phyloP scores from a whole-genome alignment of 2,329 filamentous ascomycete species.

The Colletotrichum abscissum region DNA sequence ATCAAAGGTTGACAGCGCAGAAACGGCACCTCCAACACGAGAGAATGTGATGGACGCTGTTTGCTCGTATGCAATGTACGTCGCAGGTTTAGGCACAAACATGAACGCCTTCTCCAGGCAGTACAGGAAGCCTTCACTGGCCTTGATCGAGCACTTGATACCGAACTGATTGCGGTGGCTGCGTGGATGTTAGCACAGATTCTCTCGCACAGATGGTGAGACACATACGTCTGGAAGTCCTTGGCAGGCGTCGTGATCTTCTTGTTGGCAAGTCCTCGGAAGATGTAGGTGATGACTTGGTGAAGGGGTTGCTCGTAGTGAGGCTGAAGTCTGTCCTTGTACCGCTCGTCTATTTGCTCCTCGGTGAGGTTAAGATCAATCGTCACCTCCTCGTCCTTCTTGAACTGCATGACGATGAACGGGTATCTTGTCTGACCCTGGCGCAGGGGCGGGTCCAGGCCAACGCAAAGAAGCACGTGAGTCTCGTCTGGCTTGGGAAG shows the following conservation, averaged over 20 bases:
- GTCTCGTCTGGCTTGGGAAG: slow-evolving; percentile 98
- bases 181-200: slow-evolving; percentile 40
- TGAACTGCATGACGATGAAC: slow-evolving; percentile 99
- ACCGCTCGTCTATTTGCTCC: slow-evolving; percentile 83
- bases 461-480: slow-evolving; percentile 94
- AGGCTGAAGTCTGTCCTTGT: slow-evolving; percentile 87
- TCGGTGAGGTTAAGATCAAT: slow-evolving; percentile 97
- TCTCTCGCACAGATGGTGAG: not conserved
- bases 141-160: slow-evolving; percentile 99
- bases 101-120: slow-evolving; percentile 98
- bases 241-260: slow-evolving; percentile 94
- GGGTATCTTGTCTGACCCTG: slow-evolving; percentile 98
- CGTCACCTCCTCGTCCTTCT: slow-evolving; percentile 96
- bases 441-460: slow-evolving; percentile 91
- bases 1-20: slow-evolving; percentile 94
- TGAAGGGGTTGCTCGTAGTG: slow-evolving; percentile 96
- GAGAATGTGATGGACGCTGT: slow-evolving; percentile 94
- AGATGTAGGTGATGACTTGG: slow-evolving; percentile 94
- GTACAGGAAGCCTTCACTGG: slow-evolving; percentile 96
- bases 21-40: slow-evolving; percentile 92
- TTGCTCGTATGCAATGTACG: slow-evolving; percentile 96
- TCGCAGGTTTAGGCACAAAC: slow-evolving; percentile 98
- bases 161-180: slow-evolving; percentile 92
- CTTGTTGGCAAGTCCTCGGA: slow-evolving; percentile 93
- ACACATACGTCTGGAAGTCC: slow-evolving; percentile 81